Evolutionary conservation across 2,329 filamentous ascomycete species (phyloP).

Genomic region (Boeremia exigua): DNA sequence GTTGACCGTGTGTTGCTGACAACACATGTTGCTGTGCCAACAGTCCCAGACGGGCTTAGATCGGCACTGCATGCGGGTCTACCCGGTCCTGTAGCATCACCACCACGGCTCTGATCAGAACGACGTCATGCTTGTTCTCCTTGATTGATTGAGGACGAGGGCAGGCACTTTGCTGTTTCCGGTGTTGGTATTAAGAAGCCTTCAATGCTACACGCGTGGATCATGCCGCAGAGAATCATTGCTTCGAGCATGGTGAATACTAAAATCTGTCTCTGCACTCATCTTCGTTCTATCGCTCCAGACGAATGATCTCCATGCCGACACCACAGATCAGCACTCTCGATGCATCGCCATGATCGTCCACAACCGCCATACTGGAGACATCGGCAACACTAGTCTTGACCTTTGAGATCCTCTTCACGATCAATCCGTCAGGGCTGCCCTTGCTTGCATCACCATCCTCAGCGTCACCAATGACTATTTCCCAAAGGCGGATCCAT

Average conservation of each 20-base stretch:
- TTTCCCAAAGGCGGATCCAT: conserved; percentile 55
- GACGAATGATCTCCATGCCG: conserved; percentile 42
- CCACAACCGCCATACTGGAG: conserved; percentile 56
- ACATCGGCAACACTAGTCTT: conserved; percentile 63
- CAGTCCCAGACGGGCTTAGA: conserved; percentile 7
- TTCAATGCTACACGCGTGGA: no score
- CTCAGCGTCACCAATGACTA: conserved; percentile 21
- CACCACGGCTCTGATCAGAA: background rate
- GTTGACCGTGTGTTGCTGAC: conserved; percentile 32
- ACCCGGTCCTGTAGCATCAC: conserved; percentile 6
- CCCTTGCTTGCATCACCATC: background rate
- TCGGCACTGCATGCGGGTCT: background rate
- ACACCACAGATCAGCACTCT: conserved; percentile 43
- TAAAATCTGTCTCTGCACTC: background rate
- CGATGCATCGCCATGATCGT: conserved; percentile 5
- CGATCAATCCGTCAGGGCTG: conserved; percentile 26
- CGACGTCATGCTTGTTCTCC: background rate
- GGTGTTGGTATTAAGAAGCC: background rate
- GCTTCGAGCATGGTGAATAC: no score
- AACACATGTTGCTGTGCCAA: conserved; percentile 26
- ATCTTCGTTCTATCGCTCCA: conserved; percentile 6
- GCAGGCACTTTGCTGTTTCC: background rate
- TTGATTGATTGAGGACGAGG: background rate
- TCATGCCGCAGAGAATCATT: no score
- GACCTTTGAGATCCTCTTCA: conserved; percentile 40